phyloP scores from a whole-genome alignment of 805 yeast species.

The Ogataea methanolica region DNA sequence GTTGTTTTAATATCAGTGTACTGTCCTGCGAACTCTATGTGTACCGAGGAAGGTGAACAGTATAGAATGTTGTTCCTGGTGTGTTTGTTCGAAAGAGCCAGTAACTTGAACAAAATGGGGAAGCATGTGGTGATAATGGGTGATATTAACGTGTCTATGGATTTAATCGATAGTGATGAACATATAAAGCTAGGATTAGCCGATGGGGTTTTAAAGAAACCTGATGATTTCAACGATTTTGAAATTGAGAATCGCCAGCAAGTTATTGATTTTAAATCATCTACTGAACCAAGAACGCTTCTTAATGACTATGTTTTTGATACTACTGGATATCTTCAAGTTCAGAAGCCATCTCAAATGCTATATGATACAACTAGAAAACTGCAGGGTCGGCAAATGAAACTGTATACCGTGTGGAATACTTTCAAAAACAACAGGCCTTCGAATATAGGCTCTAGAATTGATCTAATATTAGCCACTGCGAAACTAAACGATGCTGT shows the following conservation, averaged over 20 bases:
- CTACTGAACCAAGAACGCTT: slow-evolving; percentile 38
- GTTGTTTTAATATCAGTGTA: slow-evolving; percentile 64
- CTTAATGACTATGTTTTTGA: slow-evolving; percentile 40
- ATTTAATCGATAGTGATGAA: slow-evolving; percentile 80
- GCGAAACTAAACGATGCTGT: slow-evolving; percentile 30
- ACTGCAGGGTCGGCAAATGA: slow-evolving; percentile 50
- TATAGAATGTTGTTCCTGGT: slow-evolving; percentile 56
- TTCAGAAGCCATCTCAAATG: slow-evolving; percentile 31
- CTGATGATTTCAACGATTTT: slow-evolving; percentile 26
- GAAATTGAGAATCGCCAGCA: slow-evolving; percentile 30
- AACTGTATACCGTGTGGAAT: slow-evolving; percentile 91
- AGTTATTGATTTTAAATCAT: slow-evolving; percentile 33
- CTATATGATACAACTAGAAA: slow-evolving; percentile 58
- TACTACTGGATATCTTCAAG: slow-evolving; percentile 21
- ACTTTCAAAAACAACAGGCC: slow-evolving; percentile 72
- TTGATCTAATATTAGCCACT: slow-evolving; percentile 68
- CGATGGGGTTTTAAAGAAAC: slow-evolving; percentile 29
- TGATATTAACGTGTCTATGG: slow-evolving; percentile 79
- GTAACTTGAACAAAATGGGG: slow-evolving; percentile 47
- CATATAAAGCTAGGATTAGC: slow-evolving; percentile 42
- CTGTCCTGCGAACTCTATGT: slow-evolving; percentile 88
- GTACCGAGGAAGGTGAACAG: slow-evolving; percentile 59
- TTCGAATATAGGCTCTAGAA: slow-evolving; percentile 80
- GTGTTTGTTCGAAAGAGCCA: slow-evolving; percentile 56
- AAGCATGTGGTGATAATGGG: slow-evolving; percentile 81